Conservation (phyloP, 805 yeast species). For the Schwanniomyces pseudopolymorphus region DNA sequence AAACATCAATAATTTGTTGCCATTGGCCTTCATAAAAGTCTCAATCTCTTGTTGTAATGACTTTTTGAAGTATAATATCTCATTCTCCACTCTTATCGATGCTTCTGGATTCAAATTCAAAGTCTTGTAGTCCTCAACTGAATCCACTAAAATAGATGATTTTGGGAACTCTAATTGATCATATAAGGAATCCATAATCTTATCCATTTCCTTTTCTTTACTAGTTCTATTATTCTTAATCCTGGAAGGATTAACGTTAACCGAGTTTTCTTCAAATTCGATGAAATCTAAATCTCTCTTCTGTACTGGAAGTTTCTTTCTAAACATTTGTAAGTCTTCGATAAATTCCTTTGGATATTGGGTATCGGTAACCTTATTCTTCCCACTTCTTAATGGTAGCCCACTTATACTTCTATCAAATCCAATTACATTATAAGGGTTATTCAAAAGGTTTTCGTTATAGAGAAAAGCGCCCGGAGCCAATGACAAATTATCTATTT, state of each 20-base stretch:
- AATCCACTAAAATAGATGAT: constrained; percentile 25
- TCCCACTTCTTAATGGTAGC: constrained; percentile 30
- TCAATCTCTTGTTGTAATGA: constrained; percentile 31
- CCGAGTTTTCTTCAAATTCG: constrained; percentile 18
- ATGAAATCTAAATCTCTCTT: constrained; percentile 39
- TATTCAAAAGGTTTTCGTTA: constrained; percentile 25
- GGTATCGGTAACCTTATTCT: constrained; percentile 18
- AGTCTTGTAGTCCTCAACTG: constrained; percentile 28
- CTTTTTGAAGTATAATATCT: constrained; percentile 27
- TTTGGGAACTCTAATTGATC: constrained; percentile 23
- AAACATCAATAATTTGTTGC: constrained; percentile 19
- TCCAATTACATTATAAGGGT: constrained; percentile 41
- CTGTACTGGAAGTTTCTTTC: constrained; percentile 26
- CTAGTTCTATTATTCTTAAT: constrained; percentile 4
- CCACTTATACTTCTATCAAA: constrained; percentile 41
- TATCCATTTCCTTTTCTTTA: constrained; percentile 7
- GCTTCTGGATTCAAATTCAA: constrained; percentile 12
- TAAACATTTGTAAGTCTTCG: constrained; percentile 33
- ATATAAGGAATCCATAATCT: constrained; percentile 16
- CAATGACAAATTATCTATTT: constrained; percentile 25
- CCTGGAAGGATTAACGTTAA: constrained; percentile 18
- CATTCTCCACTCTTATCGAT: constrained; percentile 22
- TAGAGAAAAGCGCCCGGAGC: constrained; percentile 29
- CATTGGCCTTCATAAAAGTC: constrained; percentile 18
- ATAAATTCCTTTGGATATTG: constrained; percentile 39